These are phyloP conservation scores for Kuraishia ogatae DNA, from an alignment of 805 yeast species.

Conservation along the genomic window DNA sequence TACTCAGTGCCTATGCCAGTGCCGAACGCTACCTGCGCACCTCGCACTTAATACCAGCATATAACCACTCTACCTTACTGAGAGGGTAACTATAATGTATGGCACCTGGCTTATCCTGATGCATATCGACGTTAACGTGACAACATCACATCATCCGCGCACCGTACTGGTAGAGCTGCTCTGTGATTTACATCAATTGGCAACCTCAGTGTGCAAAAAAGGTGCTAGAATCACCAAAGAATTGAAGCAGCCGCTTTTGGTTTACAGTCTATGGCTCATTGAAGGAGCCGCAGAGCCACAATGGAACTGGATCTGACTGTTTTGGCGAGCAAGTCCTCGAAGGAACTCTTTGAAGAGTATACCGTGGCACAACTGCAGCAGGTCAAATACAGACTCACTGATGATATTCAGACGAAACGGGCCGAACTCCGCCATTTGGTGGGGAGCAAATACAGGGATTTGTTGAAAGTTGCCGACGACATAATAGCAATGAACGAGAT, in stretches of 20 bases:
- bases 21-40: too few relatives aligned
- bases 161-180: background rate
- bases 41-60: too few relatives aligned
- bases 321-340: background rate
- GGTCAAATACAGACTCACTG: conserved; percentile 11
- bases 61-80: background rate
- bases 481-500: conserved; percentile 24
- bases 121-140: background rate
- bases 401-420: conserved; percentile 14
- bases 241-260: too few relatives aligned
- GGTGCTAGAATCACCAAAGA: too few relatives aligned
- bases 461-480: conserved; percentile 27
- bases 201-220: too few relatives aligned
- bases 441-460: conserved; percentile 25
- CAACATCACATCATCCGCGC: background rate
- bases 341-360: conserved; percentile 9
- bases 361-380: conserved; percentile 19
- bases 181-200: background rate
- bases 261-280: too few relatives aligned
- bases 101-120: background rate
- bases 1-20: too few relatives aligned
- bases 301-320: background rate
- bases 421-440: conserved; percentile 21
- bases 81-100: background rate
- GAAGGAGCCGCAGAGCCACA: background rate